Evolutionary conservation across 2,329 filamentous ascomycete species (phyloP).

Genomic region (Colletotrichum abscissum): DNA sequence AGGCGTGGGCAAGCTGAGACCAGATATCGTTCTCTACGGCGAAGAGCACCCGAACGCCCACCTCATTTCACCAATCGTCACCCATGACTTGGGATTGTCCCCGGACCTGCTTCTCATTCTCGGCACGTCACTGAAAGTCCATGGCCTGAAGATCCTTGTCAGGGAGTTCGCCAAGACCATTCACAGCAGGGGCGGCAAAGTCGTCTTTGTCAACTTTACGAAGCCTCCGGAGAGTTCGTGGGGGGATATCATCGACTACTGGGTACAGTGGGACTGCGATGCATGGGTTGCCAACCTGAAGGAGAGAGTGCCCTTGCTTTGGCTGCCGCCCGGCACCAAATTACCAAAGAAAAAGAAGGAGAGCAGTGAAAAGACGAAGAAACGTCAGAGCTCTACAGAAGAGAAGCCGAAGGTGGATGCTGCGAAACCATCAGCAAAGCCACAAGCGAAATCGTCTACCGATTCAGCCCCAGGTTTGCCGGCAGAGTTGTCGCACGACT

Average conservation of each 20-base stretch:
- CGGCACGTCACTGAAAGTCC: slow-evolving; percentile 77
- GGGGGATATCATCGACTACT: slow-evolving; percentile 80
- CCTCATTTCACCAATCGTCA: slow-evolving; percentile 74
- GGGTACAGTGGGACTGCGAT: slow-evolving; percentile 81
- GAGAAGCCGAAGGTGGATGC: slow-evolving; percentile 43
- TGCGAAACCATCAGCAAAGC: slow-evolving; percentile 13
- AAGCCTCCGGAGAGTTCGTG: slow-evolving; percentile 78
- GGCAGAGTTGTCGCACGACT: neutral
- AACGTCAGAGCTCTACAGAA: slow-evolving; percentile 22
- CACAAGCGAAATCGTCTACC: neutral
- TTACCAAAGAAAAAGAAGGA: slow-evolving; percentile 54
- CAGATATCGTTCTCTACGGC: slow-evolving; percentile 80
- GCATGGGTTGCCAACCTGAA: slow-evolving; percentile 76
- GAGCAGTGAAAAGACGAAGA: slow-evolving; percentile 32
- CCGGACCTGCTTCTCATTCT: slow-evolving; percentile 78
- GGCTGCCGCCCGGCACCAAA: slow-evolving; percentile 60
- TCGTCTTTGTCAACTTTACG: slow-evolving; percentile 79
- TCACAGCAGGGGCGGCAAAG: slow-evolving; percentile 74
- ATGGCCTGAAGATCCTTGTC: slow-evolving; percentile 77
- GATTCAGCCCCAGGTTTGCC: no score
- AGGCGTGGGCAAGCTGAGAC: slow-evolving; percentile 74
- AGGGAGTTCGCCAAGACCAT: slow-evolving; percentile 78
- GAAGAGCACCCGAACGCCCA: slow-evolving; percentile 78
- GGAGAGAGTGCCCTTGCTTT: slow-evolving; percentile 67
- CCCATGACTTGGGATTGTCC: slow-evolving; percentile 72